Base-by-base conservation (phyloP, 1,284 basidiomycete genomes). In the Caloboletus firmus region DNA sequence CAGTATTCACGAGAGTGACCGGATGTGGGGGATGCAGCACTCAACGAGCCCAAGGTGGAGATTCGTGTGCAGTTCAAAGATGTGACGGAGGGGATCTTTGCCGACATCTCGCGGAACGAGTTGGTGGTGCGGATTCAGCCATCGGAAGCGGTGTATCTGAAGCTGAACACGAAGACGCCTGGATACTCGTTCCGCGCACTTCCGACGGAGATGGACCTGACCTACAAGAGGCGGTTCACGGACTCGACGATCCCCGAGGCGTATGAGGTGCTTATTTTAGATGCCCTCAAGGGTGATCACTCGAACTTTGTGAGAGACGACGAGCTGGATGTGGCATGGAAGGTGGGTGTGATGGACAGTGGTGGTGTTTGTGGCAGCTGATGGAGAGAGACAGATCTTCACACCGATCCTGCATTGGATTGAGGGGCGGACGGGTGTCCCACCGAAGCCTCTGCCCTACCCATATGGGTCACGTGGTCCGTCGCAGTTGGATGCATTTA, bases 1-100 rank as follows among this genome's bases (percentile, higher is more conserved):
- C 32, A 42, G 47, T 59, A 57, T 42, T 15, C 7, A 45, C 45
- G n/a, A n/a, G 49, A 41, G 40, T 57, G 55, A 63, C 52, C 49
- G 24, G 34, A 30, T 11, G 37, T 35, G n/a, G 45, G 40, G 22
- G 32, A 34, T 44, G 36, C 35, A 95, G 94, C 95, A 11, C 77
- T 98, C 56, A 96, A 97, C 76, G 95, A 97, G 75, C 90, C 92
- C 70, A 98, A 98, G 77, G 95, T 97, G 53, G 95, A 97, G 74
- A 87, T 98, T 65, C 91, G 95, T 52, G 88, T 97, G 60, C 95
- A 97, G 74, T 98, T 93, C 81, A 96, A 94, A 76, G 94, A 97
- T 68, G 94, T 95, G 53, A 94, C 93, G 0, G 83, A 87, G 70
- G 95, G 95, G 52, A 97, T 98, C 70, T 98, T 98, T 83, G 89